Evolutionary conservation across 108 stramenopile species (phyloP).

Genomic region (Cyclostephanos tholiformis): DNA sequence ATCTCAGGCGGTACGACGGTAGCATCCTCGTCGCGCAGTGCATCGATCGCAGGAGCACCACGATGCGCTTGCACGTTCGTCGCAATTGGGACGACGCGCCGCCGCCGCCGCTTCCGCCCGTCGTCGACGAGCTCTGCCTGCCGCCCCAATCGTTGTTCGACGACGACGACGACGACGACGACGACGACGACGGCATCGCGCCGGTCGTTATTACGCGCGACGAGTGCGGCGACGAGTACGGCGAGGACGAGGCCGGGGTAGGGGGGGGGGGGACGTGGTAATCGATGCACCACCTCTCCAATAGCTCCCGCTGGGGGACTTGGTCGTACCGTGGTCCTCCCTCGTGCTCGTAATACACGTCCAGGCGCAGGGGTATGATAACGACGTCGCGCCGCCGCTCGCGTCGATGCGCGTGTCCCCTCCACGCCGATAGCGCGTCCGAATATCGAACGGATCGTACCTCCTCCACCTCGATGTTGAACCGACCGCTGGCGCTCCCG

Average conservation of each 20-base stretch:
- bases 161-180: too few relatives aligned
- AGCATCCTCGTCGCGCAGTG: slow-evolving; percentile 75
- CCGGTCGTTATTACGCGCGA: slow-evolving; percentile 9
- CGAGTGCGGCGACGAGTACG: slow-evolving; percentile 10
- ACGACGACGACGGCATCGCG: neutral
- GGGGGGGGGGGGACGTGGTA: slow-evolving; percentile 55
- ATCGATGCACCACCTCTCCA: slow-evolving; percentile 88
- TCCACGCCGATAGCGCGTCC: neutral
- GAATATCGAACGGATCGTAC: slow-evolving; percentile 24
- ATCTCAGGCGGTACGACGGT: slow-evolving; percentile 59
- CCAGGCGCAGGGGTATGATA: slow-evolving; percentile 80
- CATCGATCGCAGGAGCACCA: slow-evolving; percentile 66
- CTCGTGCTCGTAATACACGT: slow-evolving; percentile 79
- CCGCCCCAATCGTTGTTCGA: too few relatives aligned
- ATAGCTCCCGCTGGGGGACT: slow-evolving; percentile 54
- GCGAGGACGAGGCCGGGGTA: slow-evolving; percentile 17
- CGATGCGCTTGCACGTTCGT: slow-evolving; percentile 73
- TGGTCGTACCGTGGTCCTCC: neutral
- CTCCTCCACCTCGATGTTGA: slow-evolving; percentile 76
- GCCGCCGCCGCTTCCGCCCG: slow-evolving; percentile 12
- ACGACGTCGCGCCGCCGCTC: slow-evolving; percentile 37
- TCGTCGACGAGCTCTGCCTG: neutral
- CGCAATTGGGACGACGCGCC: slow-evolving; percentile 72
- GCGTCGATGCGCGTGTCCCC: neutral
- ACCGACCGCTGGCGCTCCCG: slow-evolving; percentile 47